Percentiles rank a stretch among this genome's conserved stretches.
Conservation (phyloP, 2,329 filamentous ascomycete genomes). For the Sclerotinia borealis region DNA sequence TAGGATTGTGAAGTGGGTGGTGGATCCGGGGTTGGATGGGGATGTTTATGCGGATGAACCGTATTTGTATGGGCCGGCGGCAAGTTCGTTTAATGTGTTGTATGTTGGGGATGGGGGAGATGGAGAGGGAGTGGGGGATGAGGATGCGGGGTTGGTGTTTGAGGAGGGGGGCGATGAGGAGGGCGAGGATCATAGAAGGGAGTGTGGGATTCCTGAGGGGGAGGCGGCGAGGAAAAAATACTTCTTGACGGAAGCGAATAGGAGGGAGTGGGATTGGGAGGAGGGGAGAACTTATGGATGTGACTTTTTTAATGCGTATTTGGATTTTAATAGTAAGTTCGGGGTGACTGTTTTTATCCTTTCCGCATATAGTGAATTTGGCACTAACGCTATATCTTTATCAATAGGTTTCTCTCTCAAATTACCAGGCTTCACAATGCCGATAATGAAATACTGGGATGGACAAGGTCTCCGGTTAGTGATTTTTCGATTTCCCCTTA, state of each 20-base stretch:
- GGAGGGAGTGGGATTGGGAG: conserved; percentile 55
- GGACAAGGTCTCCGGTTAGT: conserved; percentile 68
- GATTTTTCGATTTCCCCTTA: conserved; percentile 4
- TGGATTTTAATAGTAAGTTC: conserved; percentile 68
- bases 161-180: conserved; percentile 38
- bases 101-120: conserved; percentile 48
- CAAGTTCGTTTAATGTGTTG: conserved; percentile 75
- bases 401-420: conserved; percentile 57
- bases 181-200: conserved; percentile 37
- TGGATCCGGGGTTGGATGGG: conserved; percentile 85
- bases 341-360: background rate
- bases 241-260: conserved; percentile 50
- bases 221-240: conserved; percentile 50
- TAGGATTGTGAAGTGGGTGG: conserved; percentile 79
- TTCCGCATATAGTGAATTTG: background rate
- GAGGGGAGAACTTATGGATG: conserved; percentile 53
- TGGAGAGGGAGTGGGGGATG: conserved; percentile 32
- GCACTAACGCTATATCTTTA: background rate
- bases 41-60: conserved; percentile 84
- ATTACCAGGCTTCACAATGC: conserved; percentile 66
- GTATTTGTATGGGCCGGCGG: conserved; percentile 75
- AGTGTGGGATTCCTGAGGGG: conserved; percentile 26
- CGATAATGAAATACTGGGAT: conserved; percentile 74
- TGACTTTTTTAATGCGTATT: conserved; percentile 86
- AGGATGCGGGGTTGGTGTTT: conserved; percentile 25